Conservation (phyloP, 2,329 filamentous ascomycete genomes). For the Fusarium miscanthi region DNA sequence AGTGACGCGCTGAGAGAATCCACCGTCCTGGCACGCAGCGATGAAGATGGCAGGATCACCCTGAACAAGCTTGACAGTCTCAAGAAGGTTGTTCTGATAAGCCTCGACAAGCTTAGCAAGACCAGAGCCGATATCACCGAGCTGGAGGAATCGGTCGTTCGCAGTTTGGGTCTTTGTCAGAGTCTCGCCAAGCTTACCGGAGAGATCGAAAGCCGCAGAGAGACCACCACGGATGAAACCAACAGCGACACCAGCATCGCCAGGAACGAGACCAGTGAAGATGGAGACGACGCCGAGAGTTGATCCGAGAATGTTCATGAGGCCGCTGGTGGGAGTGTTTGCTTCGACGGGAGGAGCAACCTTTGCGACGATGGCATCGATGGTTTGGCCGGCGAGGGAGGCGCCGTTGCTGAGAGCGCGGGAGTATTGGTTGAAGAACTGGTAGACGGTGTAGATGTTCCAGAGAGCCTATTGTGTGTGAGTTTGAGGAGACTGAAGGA, state of each 20-base stretch:
- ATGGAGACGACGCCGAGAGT: conserved; percentile 3
- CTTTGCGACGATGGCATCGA: conserved; percentile 15
- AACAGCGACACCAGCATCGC: not conserved
- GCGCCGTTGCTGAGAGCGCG: conserved; percentile 16
- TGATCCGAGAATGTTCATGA: not conserved
- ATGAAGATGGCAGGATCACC: conserved; percentile 5
- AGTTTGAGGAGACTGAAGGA: fast-evolving
- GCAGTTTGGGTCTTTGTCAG: conserved; percentile 9
- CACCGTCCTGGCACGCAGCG: conserved; percentile 9
- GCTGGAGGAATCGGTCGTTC: conserved; percentile 1
- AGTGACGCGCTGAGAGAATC: conserved; percentile 23
- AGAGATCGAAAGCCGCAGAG: not conserved
- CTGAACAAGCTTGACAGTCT: conserved; percentile 21
- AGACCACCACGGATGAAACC: conserved; percentile 12
- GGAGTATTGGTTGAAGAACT: conserved; percentile 30
- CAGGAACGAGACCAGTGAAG: conserved; percentile 7
- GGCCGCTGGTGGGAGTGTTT: not conserved
- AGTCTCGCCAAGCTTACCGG: conserved; percentile 15
- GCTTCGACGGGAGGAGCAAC: conserved; percentile 21
- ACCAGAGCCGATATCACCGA: not conserved
- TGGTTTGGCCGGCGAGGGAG: conserved; percentile 19
- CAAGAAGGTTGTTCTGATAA: conserved; percentile 15
- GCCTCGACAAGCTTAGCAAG: conserved; percentile 13
- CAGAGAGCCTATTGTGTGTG: not conserved
- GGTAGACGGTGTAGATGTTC: conserved; percentile 28